Evolutionary conservation across 2,329 filamentous ascomycete genomes (phyloP).

Genomic region (Colletotrichum truncatum): DNA sequence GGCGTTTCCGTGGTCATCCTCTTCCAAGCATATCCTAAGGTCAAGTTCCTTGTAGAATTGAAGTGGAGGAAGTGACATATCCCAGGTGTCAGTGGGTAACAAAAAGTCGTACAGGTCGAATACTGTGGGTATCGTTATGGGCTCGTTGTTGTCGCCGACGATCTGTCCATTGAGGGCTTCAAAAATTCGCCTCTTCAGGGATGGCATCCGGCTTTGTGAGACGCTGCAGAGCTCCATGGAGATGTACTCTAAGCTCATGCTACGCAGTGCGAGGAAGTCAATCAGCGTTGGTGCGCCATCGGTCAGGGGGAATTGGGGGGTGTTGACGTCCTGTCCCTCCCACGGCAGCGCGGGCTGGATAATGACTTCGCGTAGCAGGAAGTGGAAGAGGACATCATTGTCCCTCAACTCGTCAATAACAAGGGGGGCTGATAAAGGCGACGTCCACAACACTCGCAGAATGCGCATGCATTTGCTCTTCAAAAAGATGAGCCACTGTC

Average conservation of each 20-base stretch:
- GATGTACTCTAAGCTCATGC: slow-evolving; percentile 84
- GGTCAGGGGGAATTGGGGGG: slow-evolving; percentile 74
- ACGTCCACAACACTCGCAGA: slow-evolving; percentile 84
- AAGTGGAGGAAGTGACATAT: slow-evolving; percentile 60
- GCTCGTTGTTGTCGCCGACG: slow-evolving; percentile 70
- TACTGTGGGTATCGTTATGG: slow-evolving; percentile 75
- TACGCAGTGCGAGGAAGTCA: slow-evolving; percentile 81
- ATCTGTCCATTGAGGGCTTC: slow-evolving; percentile 83
- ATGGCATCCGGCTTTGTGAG: slow-evolving; percentile 74
- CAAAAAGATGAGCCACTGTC: slow-evolving; percentile 74
- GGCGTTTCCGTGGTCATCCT: slow-evolving; percentile 63
- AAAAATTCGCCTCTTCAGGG: slow-evolving; percentile 73
- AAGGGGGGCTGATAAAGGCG: slow-evolving; percentile 78
- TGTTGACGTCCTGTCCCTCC: slow-evolving; percentile 72
- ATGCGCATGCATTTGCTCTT: slow-evolving; percentile 77
- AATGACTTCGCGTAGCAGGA: slow-evolving; percentile 77
- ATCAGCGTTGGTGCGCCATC: slow-evolving; percentile 75
- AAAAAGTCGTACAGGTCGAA: slow-evolving; percentile 96
- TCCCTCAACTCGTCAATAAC: slow-evolving; percentile 82
- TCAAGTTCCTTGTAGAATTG: slow-evolving; percentile 73
- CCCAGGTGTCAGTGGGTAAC: slow-evolving; percentile 59
- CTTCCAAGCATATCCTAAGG: slow-evolving; percentile 70
- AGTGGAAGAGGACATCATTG: slow-evolving; percentile 81
- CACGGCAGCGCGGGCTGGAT: slow-evolving; percentile 76
- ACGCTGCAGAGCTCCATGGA: slow-evolving; percentile 85